Percentiles rank a stretch among this genome's conserved stretches.
Evolutionary conservation across 139 green algal species (phyloP).

Genomic region (Zygnema cylindricum): DNA sequence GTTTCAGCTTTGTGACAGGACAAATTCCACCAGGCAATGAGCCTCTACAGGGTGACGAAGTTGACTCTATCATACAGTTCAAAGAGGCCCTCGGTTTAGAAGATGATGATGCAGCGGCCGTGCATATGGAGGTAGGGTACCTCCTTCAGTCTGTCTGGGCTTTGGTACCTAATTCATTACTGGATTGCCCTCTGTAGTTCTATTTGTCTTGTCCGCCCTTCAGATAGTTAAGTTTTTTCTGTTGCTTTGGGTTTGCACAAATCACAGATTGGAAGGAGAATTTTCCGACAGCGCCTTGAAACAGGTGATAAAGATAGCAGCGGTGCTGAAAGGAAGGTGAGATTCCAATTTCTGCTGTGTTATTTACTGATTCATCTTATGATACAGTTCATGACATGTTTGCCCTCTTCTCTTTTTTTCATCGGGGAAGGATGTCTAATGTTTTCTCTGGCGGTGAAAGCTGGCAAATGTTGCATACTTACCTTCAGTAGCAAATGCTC

Average conservation of each 20-base stretch:
- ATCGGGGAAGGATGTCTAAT: too few species aligned
- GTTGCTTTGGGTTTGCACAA: neutral
- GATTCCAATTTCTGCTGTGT: slow-evolving; percentile 2
- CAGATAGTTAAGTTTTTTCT: neutral
- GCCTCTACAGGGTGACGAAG: slow-evolving; percentile 79
- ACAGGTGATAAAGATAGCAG: slow-evolving; percentile 54
- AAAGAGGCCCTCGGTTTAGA: slow-evolving; percentile 85
- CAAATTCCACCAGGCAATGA: slow-evolving; percentile 82
- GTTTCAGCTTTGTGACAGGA: slow-evolving; percentile 77
- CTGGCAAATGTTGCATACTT: too few species aligned
- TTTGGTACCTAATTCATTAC: neutral
- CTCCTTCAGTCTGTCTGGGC: neutral
- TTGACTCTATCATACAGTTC: slow-evolving; percentile 72
- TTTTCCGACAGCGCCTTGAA: slow-evolving; percentile 80
- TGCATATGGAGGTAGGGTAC: slow-evolving; percentile 83
- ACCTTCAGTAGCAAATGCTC: too few species aligned
- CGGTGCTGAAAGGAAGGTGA: slow-evolving; percentile 55
- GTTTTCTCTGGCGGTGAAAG: too few species aligned
- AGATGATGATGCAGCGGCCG: slow-evolving; percentile 88
- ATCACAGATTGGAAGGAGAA: slow-evolving; percentile 73
- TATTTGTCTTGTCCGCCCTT: neutral
- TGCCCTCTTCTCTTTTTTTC: too few species aligned
- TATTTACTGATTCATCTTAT: neutral
- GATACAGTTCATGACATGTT: neutral
- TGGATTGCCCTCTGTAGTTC: neutral